Evolutionary conservation across 257 asterid species (phyloP).

Genomic region (Solanum dulcamara): DNA sequence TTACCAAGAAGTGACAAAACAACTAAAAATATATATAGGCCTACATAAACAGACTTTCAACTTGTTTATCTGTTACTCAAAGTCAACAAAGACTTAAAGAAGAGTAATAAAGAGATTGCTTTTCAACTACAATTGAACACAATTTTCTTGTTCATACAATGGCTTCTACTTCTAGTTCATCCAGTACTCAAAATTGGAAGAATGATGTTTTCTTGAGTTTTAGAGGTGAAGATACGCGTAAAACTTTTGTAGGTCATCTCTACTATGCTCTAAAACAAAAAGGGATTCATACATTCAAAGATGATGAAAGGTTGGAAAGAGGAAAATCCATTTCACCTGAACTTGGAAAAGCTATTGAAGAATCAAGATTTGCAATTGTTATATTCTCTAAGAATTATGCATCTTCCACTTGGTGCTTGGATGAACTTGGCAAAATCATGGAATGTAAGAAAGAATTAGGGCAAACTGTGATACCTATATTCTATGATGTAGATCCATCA

Average conservation of each 20-base stretch:
- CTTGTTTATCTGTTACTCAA: not conserved
- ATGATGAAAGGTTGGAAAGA: not conserved
- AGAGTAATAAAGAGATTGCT: not conserved
- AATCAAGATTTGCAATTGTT: not conserved
- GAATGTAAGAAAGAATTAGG: not conserved
- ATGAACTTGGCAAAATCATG: not conserved
- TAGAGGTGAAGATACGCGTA: slow-evolving; percentile 3
- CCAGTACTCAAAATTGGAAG: not conserved
- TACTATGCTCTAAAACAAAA: not conserved
- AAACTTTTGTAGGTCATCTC: not conserved
- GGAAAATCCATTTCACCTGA: not conserved
- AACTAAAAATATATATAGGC: not conserved
- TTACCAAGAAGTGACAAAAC: not conserved
- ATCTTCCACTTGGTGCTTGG: not conserved
- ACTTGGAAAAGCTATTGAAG: slow-evolving; percentile 1
- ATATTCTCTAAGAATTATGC: not conserved
- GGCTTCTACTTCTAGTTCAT: not conserved
- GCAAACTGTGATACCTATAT: not conserved
- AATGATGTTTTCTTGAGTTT: slow-evolving; percentile 5
- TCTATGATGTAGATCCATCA: not conserved
- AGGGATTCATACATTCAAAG: slow-evolving; percentile 1
- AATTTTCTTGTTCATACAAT: not conserved
- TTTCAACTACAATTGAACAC: not conserved
- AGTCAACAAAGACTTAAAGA: not conserved
- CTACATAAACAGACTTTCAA: not conserved